Percentiles rank a stretch among this genome's conserved stretches.
These are phyloP conservation scores for Microthlaspi erraticum DNA, from an alignment of 345 rosid species.

Conservation along the genomic window DNA sequence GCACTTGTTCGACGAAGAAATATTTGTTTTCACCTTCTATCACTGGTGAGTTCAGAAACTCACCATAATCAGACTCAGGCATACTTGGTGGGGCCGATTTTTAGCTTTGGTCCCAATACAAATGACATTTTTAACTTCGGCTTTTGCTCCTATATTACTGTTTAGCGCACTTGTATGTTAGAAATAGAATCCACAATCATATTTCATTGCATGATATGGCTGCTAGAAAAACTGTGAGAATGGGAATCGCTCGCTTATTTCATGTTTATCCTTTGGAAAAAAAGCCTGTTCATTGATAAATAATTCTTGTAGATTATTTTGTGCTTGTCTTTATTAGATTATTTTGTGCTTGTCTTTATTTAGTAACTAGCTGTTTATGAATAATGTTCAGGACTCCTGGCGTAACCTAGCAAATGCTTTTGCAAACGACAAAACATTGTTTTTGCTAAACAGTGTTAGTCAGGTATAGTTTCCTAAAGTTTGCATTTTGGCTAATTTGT, in stretches of 20 bases:
- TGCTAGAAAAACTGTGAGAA: constrained; percentile 18
- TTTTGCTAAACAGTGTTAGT: constrained; percentile 74
- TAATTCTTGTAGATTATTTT: constrained; percentile 15
- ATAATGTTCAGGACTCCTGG: constrained; percentile 81
- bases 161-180: constrained; percentile 4
- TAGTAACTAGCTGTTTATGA: constrained; percentile 25
- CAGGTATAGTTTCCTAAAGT: constrained; percentile 63
- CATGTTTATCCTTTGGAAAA: neutral
- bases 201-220: neutral
- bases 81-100: constrained; percentile 1
- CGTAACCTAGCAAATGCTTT: constrained; percentile 85
- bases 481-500: constrained; percentile 16
- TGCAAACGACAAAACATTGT: constrained; percentile 73
- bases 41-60: constrained; percentile 66
- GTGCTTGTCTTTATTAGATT: constrained; percentile 3
- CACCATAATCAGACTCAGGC: constrained; percentile 15
- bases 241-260: constrained; percentile 16
- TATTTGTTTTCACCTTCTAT: constrained; percentile 77
- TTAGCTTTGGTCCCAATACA: constrained; percentile 18
- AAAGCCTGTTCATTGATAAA: constrained; percentile 2
- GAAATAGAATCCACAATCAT: constrained; percentile 5
- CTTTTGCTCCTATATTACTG: constrained; percentile 3
- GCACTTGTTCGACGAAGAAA: constrained; percentile 81
- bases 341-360: constrained; percentile 1
- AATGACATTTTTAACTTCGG: neutral